Evolutionary conservation across 768 basidiomycete species (phyloP), one percentile per base, ranked within the genome.

Genomic region (Kwoniella europaea): DNA sequence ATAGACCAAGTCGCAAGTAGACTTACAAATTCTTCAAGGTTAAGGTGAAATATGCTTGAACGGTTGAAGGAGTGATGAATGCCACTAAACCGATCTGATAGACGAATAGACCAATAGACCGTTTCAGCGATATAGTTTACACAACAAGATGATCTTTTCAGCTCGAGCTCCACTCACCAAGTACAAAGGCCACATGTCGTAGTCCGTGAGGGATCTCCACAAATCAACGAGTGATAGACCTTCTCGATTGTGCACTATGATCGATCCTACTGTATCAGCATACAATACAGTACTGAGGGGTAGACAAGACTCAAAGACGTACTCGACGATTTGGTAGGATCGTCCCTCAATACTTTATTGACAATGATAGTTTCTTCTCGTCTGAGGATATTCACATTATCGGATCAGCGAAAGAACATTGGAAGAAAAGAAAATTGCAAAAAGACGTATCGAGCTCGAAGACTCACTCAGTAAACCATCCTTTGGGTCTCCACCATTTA

Each of bases 141-240:
- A 35, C 35, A 35, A 7, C 35, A 35, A 35, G 35, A 35, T 35
- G 35, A 35, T 6, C 35, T 6, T 6, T 35, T 35, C 35, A 35
- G 1, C 1, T 20, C 68, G 22, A 22, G 54, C 15, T 61, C 1
- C 16, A 41, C 57, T 52, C 27, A 58, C 85, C 27, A 85, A 80
- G 73, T 91, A 91, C 43, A 91, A 71, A 0, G 90, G 90, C 90
- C 90, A 90, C 74, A 90, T 81, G 63, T 87, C 84, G 86, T 87
- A 90, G 75, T 91, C 90, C 20, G 82, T 83, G 22, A 90, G 68
- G 15, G 88, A 86, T 27, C 85, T 76, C 80, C 84, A 88, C 35
- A 91, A 86, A 84, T 86, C 87, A 69, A 74, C 80, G 9, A 85
- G 58, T 4, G 84, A 84, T 4, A 91, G 83, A 15, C 88, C 90